Percentiles rank a stretch among this genome's conserved stretches.
Evolutionary conservation across 164 flowering plant genomes (phyloP).

Genomic region (Vitis labrusca): DNA sequence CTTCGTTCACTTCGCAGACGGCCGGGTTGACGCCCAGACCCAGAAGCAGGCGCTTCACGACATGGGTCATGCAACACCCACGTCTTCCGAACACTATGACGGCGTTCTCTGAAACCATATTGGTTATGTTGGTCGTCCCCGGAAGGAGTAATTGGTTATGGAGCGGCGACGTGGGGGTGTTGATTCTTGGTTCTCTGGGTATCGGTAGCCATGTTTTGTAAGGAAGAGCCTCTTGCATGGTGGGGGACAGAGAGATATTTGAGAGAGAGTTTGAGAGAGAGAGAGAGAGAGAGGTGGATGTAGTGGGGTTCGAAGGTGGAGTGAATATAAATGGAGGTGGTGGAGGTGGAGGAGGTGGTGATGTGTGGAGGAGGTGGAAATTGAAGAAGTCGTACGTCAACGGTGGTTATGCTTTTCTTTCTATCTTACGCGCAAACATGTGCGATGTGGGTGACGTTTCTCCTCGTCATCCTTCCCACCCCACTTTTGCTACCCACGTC

Average conservation of each 20-base stretch:
- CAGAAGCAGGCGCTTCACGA: conserved; percentile 57
- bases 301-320: not conserved
- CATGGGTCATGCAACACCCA: conserved; percentile 89
- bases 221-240: conserved; percentile 62
- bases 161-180: not conserved
- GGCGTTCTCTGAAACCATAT: conserved; percentile 57
- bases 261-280: not conserved
- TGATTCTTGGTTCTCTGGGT: not conserved
- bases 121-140: conserved; percentile 9
- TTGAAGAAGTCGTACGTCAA: conserved; percentile 16
- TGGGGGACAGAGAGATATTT: not conserved
- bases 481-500: not conserved
- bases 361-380: not conserved
- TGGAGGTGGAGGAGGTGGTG: conserved; percentile 1
- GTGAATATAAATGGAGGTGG: not conserved
- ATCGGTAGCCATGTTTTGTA: conserved; percentile 43
- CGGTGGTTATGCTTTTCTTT: conserved; percentile 13
- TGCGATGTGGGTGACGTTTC: conserved; percentile 7
- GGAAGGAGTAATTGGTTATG: not conserved
- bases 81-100: conserved; percentile 58
- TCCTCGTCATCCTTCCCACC: not conserved
- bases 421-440: conserved; percentile 17
- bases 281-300: conserved; percentile 1
- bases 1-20: conserved; percentile 65
- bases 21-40: conserved; percentile 74